Evolutionary conservation across 2,329 filamentous ascomycete species (phyloP).

Genomic region (Cryphonectria nitschkei): DNA sequence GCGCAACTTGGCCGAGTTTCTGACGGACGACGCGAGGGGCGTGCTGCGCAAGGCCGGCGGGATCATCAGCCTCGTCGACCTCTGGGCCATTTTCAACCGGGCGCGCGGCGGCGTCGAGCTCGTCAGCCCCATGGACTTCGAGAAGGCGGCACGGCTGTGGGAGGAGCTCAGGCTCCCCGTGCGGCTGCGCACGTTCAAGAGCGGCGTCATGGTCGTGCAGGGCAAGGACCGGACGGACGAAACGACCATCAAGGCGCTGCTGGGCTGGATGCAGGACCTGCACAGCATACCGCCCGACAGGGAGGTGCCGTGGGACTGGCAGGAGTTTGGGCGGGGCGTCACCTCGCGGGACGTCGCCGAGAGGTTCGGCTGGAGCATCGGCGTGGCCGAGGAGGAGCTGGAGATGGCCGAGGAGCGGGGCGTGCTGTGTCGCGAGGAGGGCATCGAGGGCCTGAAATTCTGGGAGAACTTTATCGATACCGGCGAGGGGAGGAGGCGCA

Average conservation of each 20-base stretch:
- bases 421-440: constrained; percentile 85
- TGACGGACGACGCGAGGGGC: constrained; percentile 82
- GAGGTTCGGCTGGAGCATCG: constrained; percentile 94
- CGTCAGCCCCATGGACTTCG: constrained; percentile 88
- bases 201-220: constrained; percentile 92
- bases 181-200: constrained; percentile 85
- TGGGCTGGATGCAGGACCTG: constrained; percentile 77
- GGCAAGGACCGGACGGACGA: constrained; percentile 87
- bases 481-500: constrained; percentile 42
- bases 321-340: constrained; percentile 77
- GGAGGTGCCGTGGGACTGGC: constrained; percentile 77
- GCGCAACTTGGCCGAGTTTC: constrained; percentile 82
- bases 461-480: constrained; percentile 79
- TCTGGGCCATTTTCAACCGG: constrained; percentile 95
- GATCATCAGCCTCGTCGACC: constrained; percentile 85
- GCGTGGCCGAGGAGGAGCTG: constrained; percentile 91
- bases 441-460: constrained; percentile 87
- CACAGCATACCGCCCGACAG: constrained; percentile 66
- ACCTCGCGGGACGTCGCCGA: constrained; percentile 89
- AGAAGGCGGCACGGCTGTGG: constrained; percentile 87
- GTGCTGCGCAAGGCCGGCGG: constrained; percentile 80
- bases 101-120: constrained; percentile 92
- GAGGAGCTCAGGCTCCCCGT: constrained; percentile 85
- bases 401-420: constrained; percentile 97
- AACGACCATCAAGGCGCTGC: constrained; percentile 77